Evolutionary conservation across 2,329 filamentous ascomycete species (phyloP).

Genomic region (Epichloe sp.): DNA sequence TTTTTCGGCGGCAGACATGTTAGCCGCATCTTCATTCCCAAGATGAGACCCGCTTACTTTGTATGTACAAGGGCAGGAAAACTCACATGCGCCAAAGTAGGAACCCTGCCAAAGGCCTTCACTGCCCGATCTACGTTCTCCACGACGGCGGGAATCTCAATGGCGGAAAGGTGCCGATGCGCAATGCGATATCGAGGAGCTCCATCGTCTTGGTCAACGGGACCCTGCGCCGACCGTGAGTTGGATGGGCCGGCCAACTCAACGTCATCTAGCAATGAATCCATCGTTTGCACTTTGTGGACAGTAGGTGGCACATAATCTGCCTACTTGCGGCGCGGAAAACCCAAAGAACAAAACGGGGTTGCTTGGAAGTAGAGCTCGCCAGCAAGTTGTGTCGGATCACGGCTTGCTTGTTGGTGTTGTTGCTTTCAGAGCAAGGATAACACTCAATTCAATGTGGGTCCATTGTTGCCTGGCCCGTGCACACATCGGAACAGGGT

Average conservation of each 20-base stretch:
- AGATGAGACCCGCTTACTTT: neutral
- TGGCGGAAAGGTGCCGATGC: slow-evolving; percentile 22
- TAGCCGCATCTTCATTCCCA: neutral
- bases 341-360: no score
- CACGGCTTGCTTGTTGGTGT: no score
- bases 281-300: neutral
- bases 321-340: neutral
- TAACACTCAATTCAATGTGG: neutral
- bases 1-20: neutral
- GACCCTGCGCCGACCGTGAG: neutral
- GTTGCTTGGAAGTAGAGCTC: neutral
- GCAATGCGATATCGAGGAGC: slow-evolving; percentile 25
- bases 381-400: neutral
- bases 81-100: slow-evolving; percentile 26
- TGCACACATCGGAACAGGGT: neutral
- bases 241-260: neutral
- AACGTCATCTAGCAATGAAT: neutral
- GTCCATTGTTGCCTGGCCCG: neutral
- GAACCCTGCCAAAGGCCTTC: slow-evolving; percentile 27
- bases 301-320: neutral
- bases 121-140: slow-evolving; percentile 29
- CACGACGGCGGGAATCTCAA: slow-evolving; percentile 31
- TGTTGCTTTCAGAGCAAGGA: neutral
- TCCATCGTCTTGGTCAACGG: slow-evolving; percentile 7
- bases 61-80: neutral